Conservation (phyloP, 192 early-diverging fungal species). For the Coemansia sp. region DNA sequence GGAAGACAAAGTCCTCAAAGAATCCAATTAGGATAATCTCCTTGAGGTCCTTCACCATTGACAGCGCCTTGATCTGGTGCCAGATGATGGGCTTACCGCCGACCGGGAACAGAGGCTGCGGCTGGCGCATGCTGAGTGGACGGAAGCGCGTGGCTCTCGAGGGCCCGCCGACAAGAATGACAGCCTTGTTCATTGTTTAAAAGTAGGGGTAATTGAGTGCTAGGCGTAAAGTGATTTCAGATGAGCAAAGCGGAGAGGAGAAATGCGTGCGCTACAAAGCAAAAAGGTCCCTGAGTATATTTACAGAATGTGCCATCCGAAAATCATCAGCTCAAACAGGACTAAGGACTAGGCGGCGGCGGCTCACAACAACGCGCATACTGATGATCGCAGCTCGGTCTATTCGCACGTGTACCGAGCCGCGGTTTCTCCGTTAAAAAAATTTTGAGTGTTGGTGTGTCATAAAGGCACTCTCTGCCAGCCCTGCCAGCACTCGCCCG, state of each 20-base stretch:
- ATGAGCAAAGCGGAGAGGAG: not conserved
- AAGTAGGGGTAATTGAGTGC: not conserved
- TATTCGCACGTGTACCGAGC: constrained; percentile 3
- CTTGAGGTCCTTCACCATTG: constrained; percentile 83
- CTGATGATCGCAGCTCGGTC: constrained; percentile 4
- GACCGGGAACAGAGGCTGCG: constrained; percentile 99
- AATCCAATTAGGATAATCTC: constrained; percentile 97
- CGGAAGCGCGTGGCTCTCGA: constrained; percentile 97
- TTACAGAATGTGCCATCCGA: not conserved
- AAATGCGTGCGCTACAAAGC: not conserved
- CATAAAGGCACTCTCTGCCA: not conserved
- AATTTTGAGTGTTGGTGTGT: constrained; percentile 1
- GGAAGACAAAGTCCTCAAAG: constrained; percentile 94
- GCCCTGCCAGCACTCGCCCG: not conserved
- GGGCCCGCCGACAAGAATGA: constrained; percentile 97
- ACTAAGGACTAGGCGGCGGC: not conserved
- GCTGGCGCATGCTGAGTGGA: constrained; percentile 92
- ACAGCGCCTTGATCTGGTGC: constrained; percentile 93
- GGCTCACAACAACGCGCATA: not conserved
- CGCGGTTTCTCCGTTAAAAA: constrained; percentile 8
- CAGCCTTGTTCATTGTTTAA: constrained; percentile 71
- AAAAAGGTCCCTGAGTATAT: not conserved
- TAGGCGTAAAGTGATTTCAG: not conserved
- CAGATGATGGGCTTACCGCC: constrained; percentile 95
- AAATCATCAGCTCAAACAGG: not conserved